Evolutionary conservation across 169 alveolate species (phyloP).

Genomic region (Plasmodium malariae): DNA sequence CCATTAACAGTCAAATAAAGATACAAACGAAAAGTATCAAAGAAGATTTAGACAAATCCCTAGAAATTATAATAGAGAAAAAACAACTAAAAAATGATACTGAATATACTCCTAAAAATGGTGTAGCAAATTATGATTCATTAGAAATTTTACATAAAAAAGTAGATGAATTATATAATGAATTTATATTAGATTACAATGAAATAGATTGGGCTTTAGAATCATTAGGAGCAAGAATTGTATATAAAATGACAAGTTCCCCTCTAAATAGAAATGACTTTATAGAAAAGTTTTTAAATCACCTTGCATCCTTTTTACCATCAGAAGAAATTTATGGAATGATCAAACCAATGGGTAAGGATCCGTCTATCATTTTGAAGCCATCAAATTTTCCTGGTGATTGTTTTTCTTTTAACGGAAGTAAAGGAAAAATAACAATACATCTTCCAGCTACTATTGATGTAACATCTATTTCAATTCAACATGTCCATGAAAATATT

Average conservation of each 20-base stretch:
- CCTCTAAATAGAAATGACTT: conserved; percentile 73
- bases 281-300: conserved; percentile 56
- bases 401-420: conserved; percentile 73
- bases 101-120: not conserved
- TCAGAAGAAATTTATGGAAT: conserved; percentile 77
- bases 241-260: conserved; percentile 75
- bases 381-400: conserved; percentile 76
- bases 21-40: conserved; percentile 54
- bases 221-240: conserved; percentile 76
- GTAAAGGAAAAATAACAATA: conserved; percentile 69
- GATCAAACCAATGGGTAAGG: conserved; percentile 77
- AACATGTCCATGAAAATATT: conserved; percentile 75
- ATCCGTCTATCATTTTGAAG: conserved; percentile 64
- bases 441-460: conserved; percentile 74
- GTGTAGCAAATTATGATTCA: not conserved
- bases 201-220: conserved; percentile 77
- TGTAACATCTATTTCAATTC: conserved; percentile 59
- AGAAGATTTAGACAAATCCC: conserved; percentile 43
- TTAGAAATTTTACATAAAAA: conserved; percentile 63
- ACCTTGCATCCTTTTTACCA: conserved; percentile 66
- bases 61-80: conserved; percentile 22
- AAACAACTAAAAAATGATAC: conserved; percentile 31
- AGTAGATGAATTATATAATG: conserved; percentile 70
- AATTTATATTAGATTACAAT: conserved; percentile 73
- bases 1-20: conserved; percentile 54